phyloP scores from a whole-genome alignment of 2,329 filamentous ascomycete genomes.

The Geosmithia morbida region DNA sequence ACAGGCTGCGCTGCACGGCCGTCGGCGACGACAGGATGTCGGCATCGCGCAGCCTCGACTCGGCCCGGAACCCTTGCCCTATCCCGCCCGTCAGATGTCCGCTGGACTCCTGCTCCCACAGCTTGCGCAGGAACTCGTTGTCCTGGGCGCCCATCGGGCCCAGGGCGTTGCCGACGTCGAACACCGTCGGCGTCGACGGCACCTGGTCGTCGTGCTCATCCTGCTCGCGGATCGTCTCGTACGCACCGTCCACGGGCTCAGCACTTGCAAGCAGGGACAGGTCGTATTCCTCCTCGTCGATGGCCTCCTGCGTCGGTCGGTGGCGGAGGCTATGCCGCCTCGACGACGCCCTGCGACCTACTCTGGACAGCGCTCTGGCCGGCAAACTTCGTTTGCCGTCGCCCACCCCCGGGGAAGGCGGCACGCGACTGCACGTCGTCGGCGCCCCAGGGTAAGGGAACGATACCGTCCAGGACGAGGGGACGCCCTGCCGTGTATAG shows the following conservation, averaged over 20 bases:
- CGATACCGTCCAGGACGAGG: not conserved
- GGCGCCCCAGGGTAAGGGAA: not conserved
- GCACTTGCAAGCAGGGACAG: slow-evolving; percentile 26
- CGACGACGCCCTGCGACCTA: not conserved
- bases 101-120: slow-evolving; percentile 36
- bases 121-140: slow-evolving; percentile 24
- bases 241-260: slow-evolving; percentile 21
- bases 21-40: slow-evolving; percentile 29
- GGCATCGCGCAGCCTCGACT: slow-evolving; percentile 29
- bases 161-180: slow-evolving; percentile 30
- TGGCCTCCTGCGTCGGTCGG: slow-evolving; percentile 11
- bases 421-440: slow-evolving; percentile 13
- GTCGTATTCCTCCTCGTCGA: slow-evolving; percentile 25
- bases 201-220: slow-evolving; percentile 4
- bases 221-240: slow-evolving; percentile 14
- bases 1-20: slow-evolving; percentile 18
- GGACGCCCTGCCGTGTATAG: not conserved
- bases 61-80: slow-evolving; percentile 35
- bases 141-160: slow-evolving; percentile 30
- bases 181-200: slow-evolving; percentile 12
- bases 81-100: slow-evolving; percentile 44
- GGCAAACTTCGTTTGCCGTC: not conserved
- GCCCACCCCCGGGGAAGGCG: not conserved
- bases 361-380: not conserved
- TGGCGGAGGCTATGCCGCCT: not conserved